Conservation (phyloP, 2,329 filamentous ascomycete genomes). For the Diaporthe citriasiana region DNA sequence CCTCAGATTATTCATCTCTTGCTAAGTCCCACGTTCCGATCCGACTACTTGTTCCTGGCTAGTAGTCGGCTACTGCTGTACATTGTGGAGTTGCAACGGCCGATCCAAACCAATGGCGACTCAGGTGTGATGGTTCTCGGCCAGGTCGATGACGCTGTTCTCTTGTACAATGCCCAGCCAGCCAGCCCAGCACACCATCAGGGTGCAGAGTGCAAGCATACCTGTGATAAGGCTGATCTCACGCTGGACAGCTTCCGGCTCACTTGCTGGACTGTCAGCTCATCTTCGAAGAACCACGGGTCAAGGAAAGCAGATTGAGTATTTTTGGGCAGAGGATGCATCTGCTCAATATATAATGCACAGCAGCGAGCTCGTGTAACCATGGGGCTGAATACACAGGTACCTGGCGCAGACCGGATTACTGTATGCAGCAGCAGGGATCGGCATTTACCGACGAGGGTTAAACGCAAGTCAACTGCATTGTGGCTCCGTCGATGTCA, state of each 20-base stretch:
- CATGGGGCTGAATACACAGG: constrained; percentile 7
- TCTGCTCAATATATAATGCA: neutral
- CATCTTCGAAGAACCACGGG: neutral
- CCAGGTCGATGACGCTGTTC: constrained; percentile 16
- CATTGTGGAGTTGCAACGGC: neutral
- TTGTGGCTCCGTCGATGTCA: constrained; percentile 31
- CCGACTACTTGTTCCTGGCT: constrained; percentile 11
- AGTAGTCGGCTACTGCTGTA: neutral
- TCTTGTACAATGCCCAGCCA: constrained; percentile 23
- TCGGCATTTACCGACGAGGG: constrained; percentile 27
- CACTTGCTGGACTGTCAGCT: neutral
- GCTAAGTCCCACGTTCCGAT: neutral
- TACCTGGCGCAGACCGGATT: neutral
- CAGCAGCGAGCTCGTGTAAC: constrained; percentile 2
- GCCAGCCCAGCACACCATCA: neutral
- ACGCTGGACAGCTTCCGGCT: no score
- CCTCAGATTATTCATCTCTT: neutral
- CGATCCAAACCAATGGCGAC: constrained; percentile 3
- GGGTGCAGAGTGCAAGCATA: neutral
- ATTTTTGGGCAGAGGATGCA: neutral
- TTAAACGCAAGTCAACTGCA: constrained; percentile 2
- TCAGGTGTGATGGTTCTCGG: neutral
- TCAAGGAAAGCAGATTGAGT: neutral
- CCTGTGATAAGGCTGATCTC: neutral
- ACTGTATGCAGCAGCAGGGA: constrained; percentile 30